Base-by-base conservation (phyloP, 2,329 filamentous ascomycete species). In the Stagonosporopsis vannaccii region DNA sequence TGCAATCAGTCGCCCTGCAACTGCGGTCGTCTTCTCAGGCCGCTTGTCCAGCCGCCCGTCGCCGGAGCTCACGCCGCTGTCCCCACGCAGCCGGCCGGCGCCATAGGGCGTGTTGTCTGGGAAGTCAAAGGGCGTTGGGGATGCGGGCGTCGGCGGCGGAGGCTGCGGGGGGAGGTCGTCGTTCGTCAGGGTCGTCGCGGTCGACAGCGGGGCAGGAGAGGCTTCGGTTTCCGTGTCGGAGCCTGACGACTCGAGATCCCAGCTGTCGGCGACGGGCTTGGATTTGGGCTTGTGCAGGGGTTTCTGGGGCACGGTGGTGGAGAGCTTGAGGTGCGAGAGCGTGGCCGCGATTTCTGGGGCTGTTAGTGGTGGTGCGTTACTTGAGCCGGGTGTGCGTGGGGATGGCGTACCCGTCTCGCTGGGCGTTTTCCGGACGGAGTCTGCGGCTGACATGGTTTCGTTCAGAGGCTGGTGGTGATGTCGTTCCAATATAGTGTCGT, bases 11-110 rank as follows among this genome's bases (percentile, higher is more conserved):
- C 95, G 83, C 59, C 90, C 86, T 5, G 95, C 95, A 35, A 96
- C 92, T 0, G 92, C 91, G 59, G 96, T 96, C 60, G 93, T 96
- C 81, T 97, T 99, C 78, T 97, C 93, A 0, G 92, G 94, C 35
- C 90, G 80, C 66, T 66, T 66, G 13, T 68, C 70, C 26, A 68
- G 62, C 22, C 55, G 35, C 15, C 65, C 55, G 48, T 51, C 44
- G 8, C 45, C 33, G 2, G 32, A 19, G 6, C 55, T 28, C 57
- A 69, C 52, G 64, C 74, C 55, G 65, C 73, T 62, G 48, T 67
- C 58, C 22, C 41, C 61, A 36, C 58, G 51, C 33, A 25, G 57
- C 45, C 47, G 53, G 48, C 25, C 45, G 17, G 43, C 51, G 32
- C 58, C 58, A 58, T 59, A 69, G 6, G 63, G 60, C 36, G 62